Evolutionary conservation across 306 rosid genomes (phyloP).

Genomic region (Prunus davidiana): DNA sequence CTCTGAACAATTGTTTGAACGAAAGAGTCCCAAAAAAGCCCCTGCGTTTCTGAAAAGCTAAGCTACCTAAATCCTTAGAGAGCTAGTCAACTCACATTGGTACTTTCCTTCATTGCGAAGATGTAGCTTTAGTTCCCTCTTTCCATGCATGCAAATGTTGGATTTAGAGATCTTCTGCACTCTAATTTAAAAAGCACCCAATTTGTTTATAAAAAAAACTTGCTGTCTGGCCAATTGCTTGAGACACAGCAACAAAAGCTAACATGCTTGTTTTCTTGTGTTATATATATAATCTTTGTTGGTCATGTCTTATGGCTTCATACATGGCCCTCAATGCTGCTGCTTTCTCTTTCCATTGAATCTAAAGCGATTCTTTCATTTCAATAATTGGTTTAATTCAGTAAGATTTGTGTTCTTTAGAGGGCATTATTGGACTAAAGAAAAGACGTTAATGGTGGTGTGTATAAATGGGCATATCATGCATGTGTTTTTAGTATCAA

Average conservation of each 20-base stretch:
- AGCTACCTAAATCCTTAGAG: slow-evolving; percentile 16
- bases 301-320: slow-evolving; percentile 12
- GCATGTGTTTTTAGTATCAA: slow-evolving; percentile 18
- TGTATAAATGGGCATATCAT: neutral
- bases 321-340: neutral
- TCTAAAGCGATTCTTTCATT: neutral
- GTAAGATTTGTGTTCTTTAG: neutral
- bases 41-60: slow-evolving; percentile 6
- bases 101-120: slow-evolving; percentile 72
- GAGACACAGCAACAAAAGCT: neutral
- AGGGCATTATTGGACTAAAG: slow-evolving; percentile 1
- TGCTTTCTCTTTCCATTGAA: slow-evolving; percentile 3
- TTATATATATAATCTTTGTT: neutral
- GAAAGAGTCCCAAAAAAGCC: neutral
- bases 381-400: neutral
- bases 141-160: slow-evolving; percentile 15
- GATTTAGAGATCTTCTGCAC: neutral
- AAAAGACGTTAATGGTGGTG: neutral
- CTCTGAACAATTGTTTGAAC: slow-evolving; percentile 5
- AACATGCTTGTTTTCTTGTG: slow-evolving; percentile 1
- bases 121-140: slow-evolving; percentile 18
- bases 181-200: neutral
- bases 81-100: slow-evolving; percentile 40
- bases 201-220: neutral
- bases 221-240: neutral